Conservation (phyloP, 106 monocot species). For the Cymbidium sinense region DNA sequence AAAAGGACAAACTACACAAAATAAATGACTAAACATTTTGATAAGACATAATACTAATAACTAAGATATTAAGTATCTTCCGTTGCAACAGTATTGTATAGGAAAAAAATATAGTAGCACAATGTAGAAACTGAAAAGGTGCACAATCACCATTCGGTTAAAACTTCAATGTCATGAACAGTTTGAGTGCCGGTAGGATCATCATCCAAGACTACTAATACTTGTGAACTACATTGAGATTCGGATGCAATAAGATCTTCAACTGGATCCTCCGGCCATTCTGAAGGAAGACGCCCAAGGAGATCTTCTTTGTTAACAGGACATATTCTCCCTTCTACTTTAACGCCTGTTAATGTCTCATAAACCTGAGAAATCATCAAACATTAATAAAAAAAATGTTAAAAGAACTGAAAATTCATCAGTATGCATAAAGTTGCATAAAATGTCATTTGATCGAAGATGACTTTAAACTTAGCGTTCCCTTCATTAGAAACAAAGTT, state of each 20-base stretch:
- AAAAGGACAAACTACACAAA: neutral
- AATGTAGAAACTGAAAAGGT: neutral
- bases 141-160: conserved; percentile 76
- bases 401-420: neutral
- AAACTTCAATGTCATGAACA: conserved; percentile 88
- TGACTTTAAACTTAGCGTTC: neutral
- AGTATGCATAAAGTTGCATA: neutral
- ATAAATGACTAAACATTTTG: neutral
- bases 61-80: neutral
- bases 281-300: conserved; percentile 60
- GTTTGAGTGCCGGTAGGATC: conserved; percentile 99
- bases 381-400: neutral
- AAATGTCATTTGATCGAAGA: neutral
- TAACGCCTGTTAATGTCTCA: conserved; percentile 83
- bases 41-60: neutral
- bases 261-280: conserved; percentile 80
- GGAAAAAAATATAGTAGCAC: neutral
- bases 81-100: neutral
- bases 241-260: conserved; percentile 27
- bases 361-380: conserved; percentile 62
- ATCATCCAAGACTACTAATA: conserved; percentile 90
- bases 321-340: conserved; percentile 57
- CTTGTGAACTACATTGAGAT: conserved; percentile 33
- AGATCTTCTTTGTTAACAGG: conserved; percentile 52
- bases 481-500: too few species aligned